Conservation (phyloP, 805 yeast genomes). For the Nakazawaea holstii region DNA sequence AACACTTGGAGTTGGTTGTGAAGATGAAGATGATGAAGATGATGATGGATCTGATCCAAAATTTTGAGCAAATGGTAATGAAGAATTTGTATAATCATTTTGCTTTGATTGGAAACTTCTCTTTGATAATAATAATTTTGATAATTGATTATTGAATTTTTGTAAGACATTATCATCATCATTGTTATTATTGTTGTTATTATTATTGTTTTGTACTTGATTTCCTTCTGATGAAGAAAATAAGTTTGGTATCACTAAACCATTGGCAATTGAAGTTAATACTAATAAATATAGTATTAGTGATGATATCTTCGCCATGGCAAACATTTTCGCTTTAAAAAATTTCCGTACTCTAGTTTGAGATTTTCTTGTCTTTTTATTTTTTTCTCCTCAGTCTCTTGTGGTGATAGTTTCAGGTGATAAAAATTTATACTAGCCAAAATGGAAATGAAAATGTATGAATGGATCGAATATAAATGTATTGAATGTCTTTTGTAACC, state of each 20-base stretch:
- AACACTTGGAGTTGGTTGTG: neutral
- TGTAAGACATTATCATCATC: neutral
- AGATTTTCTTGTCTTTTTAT: neutral
- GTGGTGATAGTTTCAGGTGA: too few species aligned
- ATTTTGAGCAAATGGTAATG: neutral
- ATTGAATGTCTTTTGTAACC: neutral
- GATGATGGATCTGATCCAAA: neutral
- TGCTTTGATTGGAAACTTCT: neutral
- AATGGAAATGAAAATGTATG: too few species aligned
- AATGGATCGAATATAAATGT: neutral
- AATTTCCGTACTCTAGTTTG: neutral
- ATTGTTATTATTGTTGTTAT: neutral
- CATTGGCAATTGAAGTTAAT: slow-evolving; percentile 1
- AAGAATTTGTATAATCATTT: slow-evolving; percentile 2
- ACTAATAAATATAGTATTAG: neutral
- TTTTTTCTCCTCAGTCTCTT: neutral
- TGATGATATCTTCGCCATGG: neutral
- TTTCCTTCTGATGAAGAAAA: neutral
- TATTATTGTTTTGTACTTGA: neutral
- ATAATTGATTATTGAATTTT: slow-evolving; percentile 6
- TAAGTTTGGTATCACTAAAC: slow-evolving; percentile 9
- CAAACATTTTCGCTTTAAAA: neutral
- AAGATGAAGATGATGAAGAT: slow-evolving; percentile 3
- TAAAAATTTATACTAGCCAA: too few species aligned
- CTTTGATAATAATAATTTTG: slow-evolving; percentile 4